Percentiles rank a stretch among this genome's conserved stretches.
phyloP scores from a whole-genome alignment of 768 basidiomycete species.

The Kwoniella pini region DNA sequence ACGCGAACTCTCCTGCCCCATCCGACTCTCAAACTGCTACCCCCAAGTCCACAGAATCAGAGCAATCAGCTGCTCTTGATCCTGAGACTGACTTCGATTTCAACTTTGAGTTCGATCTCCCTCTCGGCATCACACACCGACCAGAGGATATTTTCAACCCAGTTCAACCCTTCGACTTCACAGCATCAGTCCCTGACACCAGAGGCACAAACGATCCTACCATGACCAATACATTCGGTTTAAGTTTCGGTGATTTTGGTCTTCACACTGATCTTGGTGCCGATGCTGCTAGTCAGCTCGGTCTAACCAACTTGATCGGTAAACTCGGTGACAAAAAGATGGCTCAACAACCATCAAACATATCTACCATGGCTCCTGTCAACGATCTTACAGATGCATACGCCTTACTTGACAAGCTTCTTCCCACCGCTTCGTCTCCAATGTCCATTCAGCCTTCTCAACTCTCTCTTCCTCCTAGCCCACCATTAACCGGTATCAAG shows the following conservation, averaged over 20 bases:
- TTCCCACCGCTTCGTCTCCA: conserved; percentile 15
- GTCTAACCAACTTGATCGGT: conserved; percentile 27
- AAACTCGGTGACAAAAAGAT: conserved; percentile 8
- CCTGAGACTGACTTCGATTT: conserved; percentile 30
- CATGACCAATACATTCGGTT: conserved; percentile 38
- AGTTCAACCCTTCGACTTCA: conserved; percentile 2
- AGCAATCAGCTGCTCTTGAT: conserved; percentile 39
- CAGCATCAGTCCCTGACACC: conserved; percentile 7
- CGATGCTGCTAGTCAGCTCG: conserved; percentile 30
- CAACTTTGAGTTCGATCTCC: conserved; percentile 24
- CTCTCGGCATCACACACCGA: conserved; percentile 27
- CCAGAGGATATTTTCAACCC: conserved; percentile 13
- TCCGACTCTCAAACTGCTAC: conserved; percentile 23
- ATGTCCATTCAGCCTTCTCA: conserved; percentile 15
- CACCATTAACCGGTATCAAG: conserved; percentile 25
- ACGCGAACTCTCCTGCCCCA: conserved; percentile 8
- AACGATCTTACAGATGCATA: conserved; percentile 18
- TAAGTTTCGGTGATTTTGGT: conserved; percentile 32
- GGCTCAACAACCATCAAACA: neutral
- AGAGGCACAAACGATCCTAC: conserved; percentile 31
- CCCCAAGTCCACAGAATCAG: conserved; percentile 40
- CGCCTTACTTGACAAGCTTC: conserved; percentile 19
- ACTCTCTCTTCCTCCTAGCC: conserved; percentile 16
- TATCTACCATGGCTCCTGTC: neutral
- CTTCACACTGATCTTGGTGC: conserved; percentile 26